Evolutionary conservation across 2,329 filamentous ascomycete species (phyloP), one percentile per base, ranked within the genome.

Genomic region (Biscogniauxia sp.): DNA sequence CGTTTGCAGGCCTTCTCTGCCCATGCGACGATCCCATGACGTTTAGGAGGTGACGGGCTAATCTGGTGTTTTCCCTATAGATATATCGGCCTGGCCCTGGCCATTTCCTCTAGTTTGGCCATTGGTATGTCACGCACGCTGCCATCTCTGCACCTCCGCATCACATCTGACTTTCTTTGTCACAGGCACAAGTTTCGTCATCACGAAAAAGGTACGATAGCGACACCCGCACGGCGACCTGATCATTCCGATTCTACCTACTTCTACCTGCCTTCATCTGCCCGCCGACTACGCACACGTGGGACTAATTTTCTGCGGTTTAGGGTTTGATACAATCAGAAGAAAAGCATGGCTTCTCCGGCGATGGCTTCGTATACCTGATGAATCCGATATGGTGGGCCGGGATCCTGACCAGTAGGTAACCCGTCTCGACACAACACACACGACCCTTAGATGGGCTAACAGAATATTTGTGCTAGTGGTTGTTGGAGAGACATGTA

Each of bases 371-470:
- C 76, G 89, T 92, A 73, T 99, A 99, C 77, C 78, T 99, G 60
- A 91, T 89, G 75, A 98, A 91, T 75, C 93, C 94, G n/a, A 83
- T 94, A 70, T 99, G 95, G 95, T 99, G 95, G 95, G 91, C 86
- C 61, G 95, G 95, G 67, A 97, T 98, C 68, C 80, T 89, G 67
- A 96, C 93, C 73, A 87, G 92, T 96, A 83, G 77, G 89, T 64
- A 72, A 61, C 61, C 57, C 52, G 58, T 54, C 23, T 49, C 50
- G 13, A 7, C 45, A 56, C 50, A 25, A 51, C 20, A 51, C 20
- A 51, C 20, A 13, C 6, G n/a, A 32, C 25, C 28, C 28, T 19
- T 19, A 1, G 28, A 37, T 15, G 3, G 32, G 54, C 45, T 50
- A 61, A 65, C 54, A 65, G 11, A n/a, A n/a, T 32, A n/a, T 13